These are phyloP conservation scores for Silene uniflora DNA, from an alignment of 148 eudicot genomes.

Conservation along the genomic window DNA sequence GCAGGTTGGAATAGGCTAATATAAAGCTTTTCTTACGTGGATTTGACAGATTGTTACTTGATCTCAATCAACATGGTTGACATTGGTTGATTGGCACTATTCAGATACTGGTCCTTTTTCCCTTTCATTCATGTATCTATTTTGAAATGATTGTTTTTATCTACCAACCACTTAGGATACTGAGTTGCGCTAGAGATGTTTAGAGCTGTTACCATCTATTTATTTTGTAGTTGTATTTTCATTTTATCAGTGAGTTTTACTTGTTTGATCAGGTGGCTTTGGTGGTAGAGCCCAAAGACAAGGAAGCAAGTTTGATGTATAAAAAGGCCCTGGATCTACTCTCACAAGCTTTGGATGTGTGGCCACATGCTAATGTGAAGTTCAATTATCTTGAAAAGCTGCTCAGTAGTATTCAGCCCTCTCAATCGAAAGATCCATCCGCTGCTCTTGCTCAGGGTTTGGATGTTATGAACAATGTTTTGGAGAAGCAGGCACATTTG, in stretches of 20 bases:
- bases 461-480: constrained; percentile 95
- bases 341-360: constrained; percentile 95
- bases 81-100: neutral
- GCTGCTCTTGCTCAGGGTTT: constrained; percentile 95
- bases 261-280: constrained; percentile 60
- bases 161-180: too few species aligned
- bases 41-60: neutral
- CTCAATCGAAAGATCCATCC: constrained; percentile 96
- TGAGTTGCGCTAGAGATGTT: neutral
- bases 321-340: constrained; percentile 88
- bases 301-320: constrained; percentile 92
- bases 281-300: constrained; percentile 98
- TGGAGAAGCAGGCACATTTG: constrained; percentile 95
- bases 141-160: neutral
- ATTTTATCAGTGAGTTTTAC: neutral
- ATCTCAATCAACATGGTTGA: too few species aligned
- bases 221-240: neutral
- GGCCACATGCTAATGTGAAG: constrained; percentile 99
- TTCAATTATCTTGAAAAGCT: constrained; percentile 97
- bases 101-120: neutral
- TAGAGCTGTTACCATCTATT: neutral
- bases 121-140: neutral
- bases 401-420: constrained; percentile 77
- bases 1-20: too few species aligned
- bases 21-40: neutral